Conservation (phyloP, 805 yeast species). For the Monosporozyma aerobia region DNA sequence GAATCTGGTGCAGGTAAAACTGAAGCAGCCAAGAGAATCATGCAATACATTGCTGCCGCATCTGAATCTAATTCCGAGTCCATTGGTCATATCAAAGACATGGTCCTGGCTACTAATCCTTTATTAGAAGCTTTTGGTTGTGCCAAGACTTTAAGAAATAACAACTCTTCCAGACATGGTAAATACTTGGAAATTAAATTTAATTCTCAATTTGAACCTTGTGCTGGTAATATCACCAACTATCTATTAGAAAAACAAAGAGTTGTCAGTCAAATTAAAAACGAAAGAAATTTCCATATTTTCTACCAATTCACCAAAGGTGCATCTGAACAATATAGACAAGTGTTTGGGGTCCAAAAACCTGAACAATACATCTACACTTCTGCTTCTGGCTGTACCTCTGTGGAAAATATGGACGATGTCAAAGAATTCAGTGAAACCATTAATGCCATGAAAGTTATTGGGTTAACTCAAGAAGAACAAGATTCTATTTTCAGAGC, state of each 20-base stretch:
- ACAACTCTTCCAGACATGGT: constrained; percentile 96
- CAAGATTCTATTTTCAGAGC: constrained; percentile 86
- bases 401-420: constrained; percentile 85
- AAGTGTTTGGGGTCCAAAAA: constrained; percentile 77
- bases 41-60: constrained; percentile 92
- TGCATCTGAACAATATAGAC: constrained; percentile 77
- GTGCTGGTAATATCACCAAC: constrained; percentile 92
- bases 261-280: constrained; percentile 87
- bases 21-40: constrained; percentile 94
- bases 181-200: constrained; percentile 89
- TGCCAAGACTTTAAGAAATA: constrained; percentile 94
- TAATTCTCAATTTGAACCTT: constrained; percentile 74
- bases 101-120: constrained; percentile 97
- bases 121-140: constrained; percentile 98
- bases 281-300: constrained; percentile 94
- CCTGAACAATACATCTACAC: constrained; percentile 93
- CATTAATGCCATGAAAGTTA: constrained; percentile 72
- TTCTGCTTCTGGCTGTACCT: constrained; percentile 72
- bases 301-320: constrained; percentile 93
- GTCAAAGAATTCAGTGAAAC: constrained; percentile 71
- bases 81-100: constrained; percentile 84
- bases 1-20: constrained; percentile 98
- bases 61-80: constrained; percentile 49
- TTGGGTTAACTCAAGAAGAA: constrained; percentile 73
- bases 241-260: constrained; percentile 90